Conservation (phyloP, 1,284 basidiomycete species). For the Afroboletus lepidellus region DNA sequence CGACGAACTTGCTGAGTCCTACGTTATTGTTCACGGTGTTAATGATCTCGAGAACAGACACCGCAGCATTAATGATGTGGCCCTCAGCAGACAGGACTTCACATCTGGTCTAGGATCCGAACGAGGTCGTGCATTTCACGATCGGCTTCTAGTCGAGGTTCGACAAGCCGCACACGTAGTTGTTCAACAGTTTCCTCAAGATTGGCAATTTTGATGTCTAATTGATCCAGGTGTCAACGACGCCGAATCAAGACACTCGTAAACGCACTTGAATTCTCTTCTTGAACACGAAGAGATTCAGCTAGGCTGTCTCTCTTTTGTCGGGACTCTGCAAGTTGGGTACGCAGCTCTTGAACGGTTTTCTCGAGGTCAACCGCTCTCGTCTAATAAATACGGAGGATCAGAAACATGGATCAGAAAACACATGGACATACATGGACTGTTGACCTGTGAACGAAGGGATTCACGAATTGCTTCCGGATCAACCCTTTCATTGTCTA, state of each 20-base stretch:
- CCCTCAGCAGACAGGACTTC: background rate
- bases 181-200: background rate
- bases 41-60: background rate
- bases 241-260: no score
- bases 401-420: background rate
- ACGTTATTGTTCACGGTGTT: background rate
- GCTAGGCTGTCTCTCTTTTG: background rate
- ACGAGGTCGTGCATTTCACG: background rate
- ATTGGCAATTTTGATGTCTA: background rate
- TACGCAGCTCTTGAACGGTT: background rate
- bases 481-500: background rate
- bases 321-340: background rate
- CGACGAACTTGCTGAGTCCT: background rate
- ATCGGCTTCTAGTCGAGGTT: background rate
- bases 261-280: background rate
- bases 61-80: background rate
- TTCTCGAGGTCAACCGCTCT: background rate
- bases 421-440: background rate
- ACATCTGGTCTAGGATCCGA: background rate
- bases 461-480: no score
- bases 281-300: background rate
- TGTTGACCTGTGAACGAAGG: background rate
- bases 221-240: background rate
- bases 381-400: background rate
- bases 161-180: background rate